Evolutionary conservation across 73 alveolate genomes (phyloP), one percentile per base, ranked within the genome.

Genomic region (Uronychia setigera): DNA sequence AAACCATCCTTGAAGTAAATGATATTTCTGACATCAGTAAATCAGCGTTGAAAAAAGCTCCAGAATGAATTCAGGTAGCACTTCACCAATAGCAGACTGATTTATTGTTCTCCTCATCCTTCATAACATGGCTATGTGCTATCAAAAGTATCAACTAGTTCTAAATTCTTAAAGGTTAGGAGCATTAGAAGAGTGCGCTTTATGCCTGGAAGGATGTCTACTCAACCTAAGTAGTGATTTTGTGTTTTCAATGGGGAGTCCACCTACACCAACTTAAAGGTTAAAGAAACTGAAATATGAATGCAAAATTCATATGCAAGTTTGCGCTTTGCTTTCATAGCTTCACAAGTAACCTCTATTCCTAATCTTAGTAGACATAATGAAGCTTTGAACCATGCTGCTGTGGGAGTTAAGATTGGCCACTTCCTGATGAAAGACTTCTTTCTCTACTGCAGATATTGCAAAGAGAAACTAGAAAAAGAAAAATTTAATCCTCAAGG

Each of bases 111-210:
- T 88, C 35, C 84, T 88, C 0, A 81, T 87, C 26, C 33, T 88
- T 19, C 94, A 88, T 33, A 88, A 88, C 79, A 88, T 84, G 84
- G 94, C 94, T 0, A 25, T 88, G 77, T 88, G 91, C 46, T 86
- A 88, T 67, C 85, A 88, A 46, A 85, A 85, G 91, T 82, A 60
- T 1, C 1, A 26, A 30, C n/a, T n/a, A 11, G 74, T 82, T 57
- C 33, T 60, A 0, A 26, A 26, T 0, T 28, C 26, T n/a, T n/a
- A n/a, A 58, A 85, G 85, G 77, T 46, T 88, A 31, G 94, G 94
- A 1, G 79, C 78, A 14, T 46, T 88, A 27, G 94, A 88, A 33
- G 94, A 88, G 35, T 84, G 90, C 59, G 81, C 94, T 26, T 25
- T 88, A 9, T 88, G 88, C 59, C 67, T 88, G 26, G 94, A 88